These are phyloP conservation scores for Talaromyces verruculosus DNA, from an alignment of 2,329 filamentous ascomycete genomes.

Conservation along the genomic window DNA sequence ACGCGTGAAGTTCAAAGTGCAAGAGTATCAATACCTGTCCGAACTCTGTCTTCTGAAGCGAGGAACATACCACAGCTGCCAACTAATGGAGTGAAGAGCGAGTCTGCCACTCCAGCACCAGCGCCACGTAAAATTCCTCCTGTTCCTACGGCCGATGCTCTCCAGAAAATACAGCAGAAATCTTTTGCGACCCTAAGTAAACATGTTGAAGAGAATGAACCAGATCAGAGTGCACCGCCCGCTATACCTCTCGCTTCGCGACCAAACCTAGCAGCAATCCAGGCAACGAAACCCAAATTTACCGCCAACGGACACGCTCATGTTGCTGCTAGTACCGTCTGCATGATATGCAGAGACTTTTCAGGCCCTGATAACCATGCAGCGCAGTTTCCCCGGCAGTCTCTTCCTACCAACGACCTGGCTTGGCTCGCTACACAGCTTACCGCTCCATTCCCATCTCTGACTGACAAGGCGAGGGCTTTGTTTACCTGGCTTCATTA, in stretches of 20 bases:
- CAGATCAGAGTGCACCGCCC: constrained; percentile 37
- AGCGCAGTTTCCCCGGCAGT: constrained; percentile 69
- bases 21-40: constrained; percentile 12
- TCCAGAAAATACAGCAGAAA: constrained; percentile 43
- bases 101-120: constrained; percentile 22
- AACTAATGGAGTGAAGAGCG: constrained; percentile 24
- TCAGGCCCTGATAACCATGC: constrained; percentile 77
- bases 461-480: constrained; percentile 85
- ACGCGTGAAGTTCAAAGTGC: background rate
- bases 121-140: constrained; percentile 37
- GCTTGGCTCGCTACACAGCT: constrained; percentile 75
- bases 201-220: constrained; percentile 25
- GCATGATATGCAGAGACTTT: constrained; percentile 84
- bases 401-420: constrained; percentile 67
- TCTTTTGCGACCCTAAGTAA: constrained; percentile 52
- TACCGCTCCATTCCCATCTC: constrained; percentile 74
- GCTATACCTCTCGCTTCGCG: constrained; percentile 57
- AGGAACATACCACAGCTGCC: constrained; percentile 2
- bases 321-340: constrained; percentile 45
- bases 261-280: constrained; percentile 58
- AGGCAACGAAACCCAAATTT: constrained; percentile 53
- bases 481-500: constrained; percentile 96
- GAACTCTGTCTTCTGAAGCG: constrained; percentile 10
- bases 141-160: constrained; percentile 33
- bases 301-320: constrained; percentile 23